phyloP scores from a whole-genome alignment of 2,329 filamentous ascomycete genomes.

The Trichoderma koningiopsis region DNA sequence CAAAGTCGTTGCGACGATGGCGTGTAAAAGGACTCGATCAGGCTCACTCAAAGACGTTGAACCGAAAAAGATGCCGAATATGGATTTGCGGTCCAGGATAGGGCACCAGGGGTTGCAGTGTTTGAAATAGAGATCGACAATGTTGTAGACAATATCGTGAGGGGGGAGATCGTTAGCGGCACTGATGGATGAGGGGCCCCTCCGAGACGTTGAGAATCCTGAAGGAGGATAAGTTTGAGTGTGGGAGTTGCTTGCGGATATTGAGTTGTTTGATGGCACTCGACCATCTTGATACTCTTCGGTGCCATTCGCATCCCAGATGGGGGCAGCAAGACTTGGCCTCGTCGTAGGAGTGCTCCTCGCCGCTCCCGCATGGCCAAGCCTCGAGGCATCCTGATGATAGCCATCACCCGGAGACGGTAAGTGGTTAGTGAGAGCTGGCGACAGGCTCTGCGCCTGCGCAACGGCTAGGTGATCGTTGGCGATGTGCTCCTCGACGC shows the following conservation, averaged over 20 bases:
- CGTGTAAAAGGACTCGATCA: constrained; percentile 46
- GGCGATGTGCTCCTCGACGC: constrained; percentile 47
- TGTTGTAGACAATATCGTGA: constrained; percentile 60
- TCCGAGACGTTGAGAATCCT: constrained; percentile 20
- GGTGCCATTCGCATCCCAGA: constrained; percentile 11
- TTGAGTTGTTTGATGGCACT: not conserved
- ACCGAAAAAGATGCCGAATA: constrained; percentile 45
- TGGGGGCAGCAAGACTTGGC: constrained; percentile 15
- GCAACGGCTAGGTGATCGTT: constrained; percentile 36
- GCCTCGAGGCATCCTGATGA: constrained; percentile 19
- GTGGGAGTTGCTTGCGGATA: constrained; percentile 2
- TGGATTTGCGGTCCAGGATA: constrained; percentile 48
- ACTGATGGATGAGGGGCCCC: constrained; percentile 37
- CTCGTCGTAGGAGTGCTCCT: constrained; percentile 17
- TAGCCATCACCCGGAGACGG: constrained; percentile 36
- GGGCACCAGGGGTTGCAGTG: constrained; percentile 64
- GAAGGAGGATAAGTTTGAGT: constrained; percentile 18
- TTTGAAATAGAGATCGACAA: constrained; percentile 65
- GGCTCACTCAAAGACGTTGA: constrained; percentile 44
- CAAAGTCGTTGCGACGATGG: constrained; percentile 48
- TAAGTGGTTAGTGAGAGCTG: constrained; percentile 43
- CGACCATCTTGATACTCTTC: constrained; percentile 16
- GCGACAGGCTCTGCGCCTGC: constrained; percentile 34
- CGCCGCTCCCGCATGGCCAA: constrained; percentile 19
- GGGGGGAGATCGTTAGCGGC: constrained; percentile 56